These are phyloP conservation scores for Cordyceps militaris DNA, from an alignment of 2,329 filamentous ascomycete species.

Conservation along the genomic window DNA sequence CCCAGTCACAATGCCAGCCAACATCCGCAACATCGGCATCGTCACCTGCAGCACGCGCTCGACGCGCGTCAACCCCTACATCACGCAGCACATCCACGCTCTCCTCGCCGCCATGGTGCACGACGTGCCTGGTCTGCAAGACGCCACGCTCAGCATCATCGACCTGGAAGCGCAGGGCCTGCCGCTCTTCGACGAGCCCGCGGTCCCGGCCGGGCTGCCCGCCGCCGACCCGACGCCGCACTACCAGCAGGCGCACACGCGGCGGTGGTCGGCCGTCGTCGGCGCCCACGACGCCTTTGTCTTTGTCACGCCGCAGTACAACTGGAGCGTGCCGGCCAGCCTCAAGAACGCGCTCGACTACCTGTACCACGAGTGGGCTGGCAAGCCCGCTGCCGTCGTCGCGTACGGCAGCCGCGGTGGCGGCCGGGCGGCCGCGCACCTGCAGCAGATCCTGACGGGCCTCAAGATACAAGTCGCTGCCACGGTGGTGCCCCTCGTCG, in stretches of 20 bases:
- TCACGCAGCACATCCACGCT: conserved; percentile 27
- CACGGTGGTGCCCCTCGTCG: not conserved
- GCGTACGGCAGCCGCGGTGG: conserved; percentile 46
- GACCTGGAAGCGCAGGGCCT: conserved; percentile 34
- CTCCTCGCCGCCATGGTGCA: conserved; percentile 14
- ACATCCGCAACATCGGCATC: conserved; percentile 24
- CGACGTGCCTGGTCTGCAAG: not conserved
- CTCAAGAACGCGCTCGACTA: conserved; percentile 59
- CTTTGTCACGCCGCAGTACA: conserved; percentile 49
- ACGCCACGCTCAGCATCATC: conserved; percentile 23
- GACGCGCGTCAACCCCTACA: conserved; percentile 26
- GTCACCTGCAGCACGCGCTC: conserved; percentile 30
- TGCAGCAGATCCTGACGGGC: conserved; percentile 16
- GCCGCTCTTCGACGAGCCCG: conserved; percentile 38
- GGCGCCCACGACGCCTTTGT: conserved; percentile 39
- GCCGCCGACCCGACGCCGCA: conserved; percentile 19
- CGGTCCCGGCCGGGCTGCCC: conserved; percentile 33
- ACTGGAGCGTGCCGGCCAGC: conserved; percentile 45
- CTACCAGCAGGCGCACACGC: conserved; percentile 35
- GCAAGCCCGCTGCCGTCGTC: conserved; percentile 46
- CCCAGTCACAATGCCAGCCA: not conserved
- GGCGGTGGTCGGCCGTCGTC: conserved; percentile 39
- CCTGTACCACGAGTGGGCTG: conserved; percentile 50
- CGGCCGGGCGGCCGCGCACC: conserved; percentile 14
- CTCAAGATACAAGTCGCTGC: conserved; percentile 12